phyloP scores from a whole-genome alignment of 148 eudicot species.

The Silene conica region DNA sequence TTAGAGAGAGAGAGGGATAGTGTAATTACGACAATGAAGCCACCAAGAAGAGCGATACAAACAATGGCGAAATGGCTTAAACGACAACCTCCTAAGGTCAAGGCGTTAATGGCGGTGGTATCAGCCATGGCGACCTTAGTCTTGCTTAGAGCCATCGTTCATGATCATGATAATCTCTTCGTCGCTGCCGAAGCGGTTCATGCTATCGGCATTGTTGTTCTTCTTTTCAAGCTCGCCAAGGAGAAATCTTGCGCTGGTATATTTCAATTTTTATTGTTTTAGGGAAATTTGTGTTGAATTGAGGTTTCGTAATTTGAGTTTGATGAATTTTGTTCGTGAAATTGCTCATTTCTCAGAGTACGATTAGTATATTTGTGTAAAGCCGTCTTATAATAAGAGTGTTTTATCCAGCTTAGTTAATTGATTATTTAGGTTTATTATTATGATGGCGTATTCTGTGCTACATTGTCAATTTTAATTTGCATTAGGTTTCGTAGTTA shows the following conservation, averaged over 20 bases:
- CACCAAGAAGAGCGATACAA: conserved; percentile 70
- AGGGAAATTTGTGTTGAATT: background rate
- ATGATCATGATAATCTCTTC: conserved; percentile 86
- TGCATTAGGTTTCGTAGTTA: no score
- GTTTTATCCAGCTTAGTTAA: no score
- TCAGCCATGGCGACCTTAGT: conserved; percentile 68
- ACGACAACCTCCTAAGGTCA: conserved; percentile 88
- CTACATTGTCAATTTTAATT: no score
- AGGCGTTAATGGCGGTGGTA: conserved; percentile 77
- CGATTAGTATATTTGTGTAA: no score
- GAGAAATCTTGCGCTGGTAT: conserved; percentile 93
- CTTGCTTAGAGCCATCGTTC: conserved; percentile 56
- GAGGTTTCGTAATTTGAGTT: background rate
- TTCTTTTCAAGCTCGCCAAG: conserved; percentile 77
- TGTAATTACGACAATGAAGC: conserved; percentile 42
- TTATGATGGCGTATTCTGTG: no score
- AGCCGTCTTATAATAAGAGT: no score
- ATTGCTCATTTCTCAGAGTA: no score
- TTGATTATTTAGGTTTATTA: no score
- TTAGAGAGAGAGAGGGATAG: no score
- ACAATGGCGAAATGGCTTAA: conserved; percentile 52
- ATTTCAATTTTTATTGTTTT: no score
- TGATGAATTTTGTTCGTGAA: background rate
- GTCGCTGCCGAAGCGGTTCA: conserved; percentile 92
- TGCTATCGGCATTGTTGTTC: conserved; percentile 67